phyloP scores from a whole-genome alignment of 805 yeast genomes.

The Metschnikowia cubensis region DNA sequence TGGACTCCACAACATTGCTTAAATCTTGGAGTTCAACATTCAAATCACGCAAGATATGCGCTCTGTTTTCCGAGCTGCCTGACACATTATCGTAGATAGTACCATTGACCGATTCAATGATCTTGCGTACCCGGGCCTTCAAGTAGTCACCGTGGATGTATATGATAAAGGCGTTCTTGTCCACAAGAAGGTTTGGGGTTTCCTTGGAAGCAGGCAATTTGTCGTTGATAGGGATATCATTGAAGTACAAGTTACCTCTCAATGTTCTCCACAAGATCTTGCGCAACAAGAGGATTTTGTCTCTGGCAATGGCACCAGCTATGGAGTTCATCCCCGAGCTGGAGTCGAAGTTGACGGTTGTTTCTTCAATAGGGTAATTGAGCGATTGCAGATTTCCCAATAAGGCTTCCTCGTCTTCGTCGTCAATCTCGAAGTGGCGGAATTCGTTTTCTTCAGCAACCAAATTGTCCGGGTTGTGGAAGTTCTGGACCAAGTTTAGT shows the following conservation, averaged over 20 bases:
- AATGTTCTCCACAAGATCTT: slow-evolving; percentile 42
- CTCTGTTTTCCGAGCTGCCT: slow-evolving; percentile 27
- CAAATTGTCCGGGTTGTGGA: slow-evolving; percentile 25
- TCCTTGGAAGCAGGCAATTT: slow-evolving; percentile 13
- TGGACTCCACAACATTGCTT: slow-evolving; percentile 28
- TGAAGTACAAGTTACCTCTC: slow-evolving; percentile 40
- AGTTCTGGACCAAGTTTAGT: slow-evolving; percentile 28
- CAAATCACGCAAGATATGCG: slow-evolving; percentile 26
- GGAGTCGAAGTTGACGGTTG: slow-evolving; percentile 16
- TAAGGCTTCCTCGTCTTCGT: slow-evolving; percentile 29
- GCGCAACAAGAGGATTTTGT: slow-evolving; percentile 35
- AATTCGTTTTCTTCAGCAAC: slow-evolving; percentile 12
- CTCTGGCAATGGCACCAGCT: slow-evolving; percentile 34
- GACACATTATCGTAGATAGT: slow-evolving; percentile 32
- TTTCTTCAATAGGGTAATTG: slow-evolving; percentile 21
- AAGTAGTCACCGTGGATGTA: slow-evolving; percentile 40
- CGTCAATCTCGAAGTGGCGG: slow-evolving; percentile 19
- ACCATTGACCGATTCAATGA: slow-evolving; percentile 39
- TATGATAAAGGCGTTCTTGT: slow-evolving; percentile 36
- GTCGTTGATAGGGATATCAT: slow-evolving; percentile 33
- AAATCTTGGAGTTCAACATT: slow-evolving; percentile 33
- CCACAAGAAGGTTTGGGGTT: slow-evolving; percentile 21
- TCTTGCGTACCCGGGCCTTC: slow-evolving; percentile 30
- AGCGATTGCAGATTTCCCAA: slow-evolving; percentile 22
- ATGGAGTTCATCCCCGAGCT: slow-evolving; percentile 29